Base-by-base conservation (phyloP, 177 flowering plant species). In the Vitis hybrid region DNA sequence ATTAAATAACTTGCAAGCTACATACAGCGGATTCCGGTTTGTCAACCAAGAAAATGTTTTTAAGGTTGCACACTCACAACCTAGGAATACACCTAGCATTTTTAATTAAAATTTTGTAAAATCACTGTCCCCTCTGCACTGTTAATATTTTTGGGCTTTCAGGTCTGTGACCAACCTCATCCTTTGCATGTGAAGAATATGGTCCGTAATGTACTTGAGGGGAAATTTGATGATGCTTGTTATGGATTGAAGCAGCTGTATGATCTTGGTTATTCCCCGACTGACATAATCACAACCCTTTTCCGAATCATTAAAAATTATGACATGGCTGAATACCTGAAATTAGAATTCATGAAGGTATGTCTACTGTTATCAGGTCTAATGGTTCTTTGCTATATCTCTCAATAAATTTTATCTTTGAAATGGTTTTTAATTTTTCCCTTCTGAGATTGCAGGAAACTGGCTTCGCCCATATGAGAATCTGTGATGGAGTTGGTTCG, bases 151-250 rank as follows among this genome's bases (percentile, higher is more conserved):
- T 26, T 10, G 50, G 50, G 11, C 70, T 72, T 74, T 70, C 82
- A 95, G 99, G 99, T 93, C 31, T 95, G 99, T 74, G 98, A 95
- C 74, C 99, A 95, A 78, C 99, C 99, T 72, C 99, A 95, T 74
- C 99, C 99, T 26, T 80, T 95, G 82, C 97, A 91, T 71, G 92
- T 95, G 72, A 95, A 91, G 85, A 93, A 89, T 68, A 91, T 95
- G 89, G 86, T 95, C 10, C 81, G 89, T 13, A 80, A 90, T 70
- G 84, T 95, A 33, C 81, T 93, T 3, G 98, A 95, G 72, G 97
- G 99, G 49, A 91, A 93, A 74, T 93, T 93, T 68, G 98, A 95
- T 74, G 98, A 90, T 70, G 92, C 98, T 20, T 95, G 98, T 79
- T 69, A 80, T 71, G 93, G 90, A 70, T 72, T 95, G 77, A 95